A percentile compares a stretch with the other conserved stretches of the same genome.
Conservation (phyloP, 73 alveolate species). For the Paramecium bursaria region DNA sequence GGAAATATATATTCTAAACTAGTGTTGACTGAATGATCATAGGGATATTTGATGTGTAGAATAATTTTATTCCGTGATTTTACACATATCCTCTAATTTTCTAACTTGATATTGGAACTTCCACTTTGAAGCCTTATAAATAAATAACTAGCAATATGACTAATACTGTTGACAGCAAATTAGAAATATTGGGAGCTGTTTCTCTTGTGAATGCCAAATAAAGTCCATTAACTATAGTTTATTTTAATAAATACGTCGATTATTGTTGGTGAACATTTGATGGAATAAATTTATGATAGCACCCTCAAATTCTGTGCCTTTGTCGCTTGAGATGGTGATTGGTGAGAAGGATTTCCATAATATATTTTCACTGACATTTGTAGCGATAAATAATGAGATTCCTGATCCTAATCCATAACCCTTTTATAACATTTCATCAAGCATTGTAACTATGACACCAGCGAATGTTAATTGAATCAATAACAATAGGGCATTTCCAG, state of each 20-base stretch:
- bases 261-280: slow-evolving; percentile 93
- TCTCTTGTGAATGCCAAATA: slow-evolving; percentile 96
- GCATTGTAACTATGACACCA: slow-evolving; percentile 97
- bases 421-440: slow-evolving; percentile 84
- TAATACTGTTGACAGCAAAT: slow-evolving; percentile 96
- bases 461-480: slow-evolving; percentile 97
- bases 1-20: slow-evolving; percentile 98
- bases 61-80: slow-evolving; percentile 98
- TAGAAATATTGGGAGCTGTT: slow-evolving; percentile 96
- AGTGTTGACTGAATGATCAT: slow-evolving; percentile 99
- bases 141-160: slow-evolving; percentile 97
- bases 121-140: slow-evolving; percentile 97
- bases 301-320: slow-evolving; percentile 99
- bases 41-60: slow-evolving; percentile 99
- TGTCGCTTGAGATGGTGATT: slow-evolving; percentile 96
- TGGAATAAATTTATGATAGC: slow-evolving; percentile 98
- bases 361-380: slow-evolving; percentile 98
- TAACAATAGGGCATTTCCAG: slow-evolving; percentile 94
- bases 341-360: slow-evolving; percentile 99
- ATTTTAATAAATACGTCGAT: slow-evolving; percentile 66
- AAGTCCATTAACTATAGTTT: slow-evolving; percentile 77
- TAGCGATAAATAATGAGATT: slow-evolving; percentile 99
- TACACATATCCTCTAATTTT: slow-evolving; percentile 93
- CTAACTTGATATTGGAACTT: slow-evolving; percentile 84
- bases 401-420: slow-evolving; percentile 99